A percentile compares a stretch with the other conserved stretches of the same genome.
Conservation (phyloP, 345 rosid species). For the Firmiana major region DNA sequence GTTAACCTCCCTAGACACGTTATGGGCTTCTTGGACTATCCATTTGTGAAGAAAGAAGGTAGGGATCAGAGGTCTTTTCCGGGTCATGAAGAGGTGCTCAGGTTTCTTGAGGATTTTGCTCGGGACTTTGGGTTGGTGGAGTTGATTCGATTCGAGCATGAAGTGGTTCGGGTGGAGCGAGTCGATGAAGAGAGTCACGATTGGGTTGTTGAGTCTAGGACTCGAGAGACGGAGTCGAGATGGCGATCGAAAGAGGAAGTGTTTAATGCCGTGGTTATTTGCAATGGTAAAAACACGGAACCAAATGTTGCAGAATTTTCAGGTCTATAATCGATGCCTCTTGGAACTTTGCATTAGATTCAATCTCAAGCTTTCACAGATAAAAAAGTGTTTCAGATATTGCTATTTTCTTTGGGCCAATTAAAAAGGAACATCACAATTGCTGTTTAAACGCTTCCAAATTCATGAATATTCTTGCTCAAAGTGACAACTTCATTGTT, state of each 20-base stretch:
- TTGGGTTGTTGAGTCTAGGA: conserved; percentile 18
- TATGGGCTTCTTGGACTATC: conserved; percentile 53
- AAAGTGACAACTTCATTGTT: background rate
- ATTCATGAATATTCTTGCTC: background rate
- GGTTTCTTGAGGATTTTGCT: conserved; percentile 11
- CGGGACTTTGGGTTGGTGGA: background rate
- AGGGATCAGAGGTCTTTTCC: conserved; percentile 7
- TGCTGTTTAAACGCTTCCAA: background rate
- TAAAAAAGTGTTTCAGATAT: background rate
- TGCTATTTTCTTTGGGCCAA: too few species aligned
- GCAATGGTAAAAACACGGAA: conserved; percentile 53
- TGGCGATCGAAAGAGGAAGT: conserved; percentile 22
- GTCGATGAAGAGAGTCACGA: background rate
- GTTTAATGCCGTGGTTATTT: conserved; percentile 61
- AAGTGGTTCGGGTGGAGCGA: conserved; percentile 1
- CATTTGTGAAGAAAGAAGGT: conserved; percentile 28
- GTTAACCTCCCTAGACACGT: conserved; percentile 56
- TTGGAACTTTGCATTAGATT: background rate
- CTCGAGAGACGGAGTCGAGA: background rate
- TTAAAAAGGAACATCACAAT: background rate
- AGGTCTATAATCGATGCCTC: background rate
- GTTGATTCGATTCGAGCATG: conserved; percentile 13
- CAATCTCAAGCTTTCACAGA: background rate
- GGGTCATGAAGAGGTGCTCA: conserved; percentile 13
- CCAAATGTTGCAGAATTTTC: conserved; percentile 50